Evolutionary conservation across 768 basidiomycete species (phyloP).

Genomic region (Boletus vinaceobasis): DNA sequence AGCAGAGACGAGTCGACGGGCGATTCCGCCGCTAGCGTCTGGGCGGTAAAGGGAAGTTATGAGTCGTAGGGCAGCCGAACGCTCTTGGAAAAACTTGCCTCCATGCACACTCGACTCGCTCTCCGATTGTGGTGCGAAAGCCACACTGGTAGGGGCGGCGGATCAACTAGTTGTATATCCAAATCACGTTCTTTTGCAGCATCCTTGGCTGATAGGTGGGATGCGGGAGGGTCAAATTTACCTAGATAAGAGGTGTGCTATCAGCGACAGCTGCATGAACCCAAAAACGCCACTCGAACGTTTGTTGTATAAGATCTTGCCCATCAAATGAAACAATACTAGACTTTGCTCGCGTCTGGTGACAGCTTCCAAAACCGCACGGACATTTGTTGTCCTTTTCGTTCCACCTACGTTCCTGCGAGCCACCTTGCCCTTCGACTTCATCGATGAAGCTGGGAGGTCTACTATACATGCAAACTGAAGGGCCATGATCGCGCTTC

Average conservation of each 20-base stretch:
- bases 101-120: constrained; percentile 71
- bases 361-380: constrained; percentile 62
- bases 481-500: constrained; percentile 89
- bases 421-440: constrained; percentile 28
- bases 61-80: background rate
- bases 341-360: constrained; percentile 84
- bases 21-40: constrained; percentile 77
- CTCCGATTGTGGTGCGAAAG: constrained; percentile 58
- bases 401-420: constrained; percentile 25
- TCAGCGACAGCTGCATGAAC: background rate
- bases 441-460: constrained; percentile 14
- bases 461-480: constrained; percentile 73
- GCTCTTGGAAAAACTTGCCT: constrained; percentile 44
- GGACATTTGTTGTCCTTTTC: constrained; percentile 17
- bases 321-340: constrained; percentile 87
- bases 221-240: constrained; percentile 63
- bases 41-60: background rate
- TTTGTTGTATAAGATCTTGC: constrained; percentile 94
- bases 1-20: constrained; percentile 91
- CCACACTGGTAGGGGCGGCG: constrained; percentile 55
- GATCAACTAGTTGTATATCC: constrained; percentile 54
- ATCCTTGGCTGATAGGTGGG: constrained; percentile 60
- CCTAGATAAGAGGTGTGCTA: constrained; percentile 41
- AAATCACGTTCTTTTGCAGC: constrained; percentile 55
- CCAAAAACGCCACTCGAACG: constrained; percentile 40